Evolutionary conservation across 805 yeast species (phyloP).

Genomic region (Barnettozyma vustinii): DNA sequence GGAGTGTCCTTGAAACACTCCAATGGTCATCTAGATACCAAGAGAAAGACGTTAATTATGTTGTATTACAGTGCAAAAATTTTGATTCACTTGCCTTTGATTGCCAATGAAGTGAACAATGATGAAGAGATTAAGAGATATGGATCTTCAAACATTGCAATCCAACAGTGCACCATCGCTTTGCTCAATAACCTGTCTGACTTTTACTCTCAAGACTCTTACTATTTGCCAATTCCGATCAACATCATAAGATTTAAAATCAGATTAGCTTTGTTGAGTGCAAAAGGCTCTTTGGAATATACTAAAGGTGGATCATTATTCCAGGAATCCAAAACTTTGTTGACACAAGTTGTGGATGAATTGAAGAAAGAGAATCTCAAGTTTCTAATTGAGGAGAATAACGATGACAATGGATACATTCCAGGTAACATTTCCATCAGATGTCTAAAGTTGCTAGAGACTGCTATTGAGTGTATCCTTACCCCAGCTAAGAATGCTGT

Average conservation of each 20-base stretch:
- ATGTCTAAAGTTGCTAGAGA: constrained; percentile 51
- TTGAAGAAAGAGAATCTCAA: constrained; percentile 39
- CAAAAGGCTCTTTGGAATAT: constrained; percentile 75
- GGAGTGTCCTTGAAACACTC: constrained; percentile 39
- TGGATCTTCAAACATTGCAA: constrained; percentile 54
- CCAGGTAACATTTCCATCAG: constrained; percentile 59
- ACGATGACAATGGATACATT: constrained; percentile 29
- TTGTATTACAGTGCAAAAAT: constrained; percentile 59
- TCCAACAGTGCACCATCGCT: constrained; percentile 65
- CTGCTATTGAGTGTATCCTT: constrained; percentile 55
- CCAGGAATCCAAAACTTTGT: constrained; percentile 57
- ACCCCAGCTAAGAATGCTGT: constrained; percentile 34
- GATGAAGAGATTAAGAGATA: constrained; percentile 27
- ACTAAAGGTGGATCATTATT: constrained; percentile 78
- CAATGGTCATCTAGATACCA: constrained; percentile 26
- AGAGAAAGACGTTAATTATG: constrained; percentile 48
- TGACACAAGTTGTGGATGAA: constrained; percentile 45
- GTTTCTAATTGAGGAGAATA: constrained; percentile 26
- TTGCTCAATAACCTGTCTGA: constrained; percentile 47
- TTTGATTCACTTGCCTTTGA: constrained; percentile 58
- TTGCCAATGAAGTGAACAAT: constrained; percentile 34
- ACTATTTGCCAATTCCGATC: constrained; percentile 56
- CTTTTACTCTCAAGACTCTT: constrained; percentile 34
- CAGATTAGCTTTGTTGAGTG: constrained; percentile 57
- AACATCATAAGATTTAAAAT: constrained; percentile 59